Conservation (phyloP, 2,329 filamentous ascomycete genomes). For the Cladosporium sp. region DNA sequence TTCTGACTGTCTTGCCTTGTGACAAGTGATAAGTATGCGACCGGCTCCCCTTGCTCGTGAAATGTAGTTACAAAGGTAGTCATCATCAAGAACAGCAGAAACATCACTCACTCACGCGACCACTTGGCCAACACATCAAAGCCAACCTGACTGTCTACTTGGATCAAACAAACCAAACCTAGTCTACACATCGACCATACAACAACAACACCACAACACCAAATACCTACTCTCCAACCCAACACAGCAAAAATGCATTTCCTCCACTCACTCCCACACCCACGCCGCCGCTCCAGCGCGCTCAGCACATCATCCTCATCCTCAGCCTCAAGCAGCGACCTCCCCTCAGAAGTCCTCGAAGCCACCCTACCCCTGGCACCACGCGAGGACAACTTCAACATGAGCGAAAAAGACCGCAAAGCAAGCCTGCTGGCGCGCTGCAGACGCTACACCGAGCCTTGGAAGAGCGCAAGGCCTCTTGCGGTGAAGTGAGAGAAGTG, state of each 20-base stretch:
- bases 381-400: conserved; percentile 28
- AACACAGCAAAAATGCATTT: conserved; percentile 20
- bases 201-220: conserved; percentile 3
- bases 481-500: background rate
- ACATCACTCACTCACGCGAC: background rate
- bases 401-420: conserved; percentile 25
- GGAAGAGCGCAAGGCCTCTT: conserved; percentile 24
- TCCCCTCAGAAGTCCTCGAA: conserved; percentile 20
- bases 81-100: background rate
- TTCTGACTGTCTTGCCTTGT: background rate
- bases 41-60: background rate
- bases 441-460: conserved; percentile 24
- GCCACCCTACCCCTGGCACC: conserved; percentile 29
- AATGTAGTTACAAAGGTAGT: background rate
- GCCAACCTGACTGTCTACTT: too few species aligned
- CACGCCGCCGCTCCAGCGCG: conserved; percentile 9
- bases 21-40: conserved; percentile 6
- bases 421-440: conserved; percentile 26
- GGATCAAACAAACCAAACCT: background rate
- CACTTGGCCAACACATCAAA: conserved; percentile 1
- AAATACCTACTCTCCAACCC: conserved; percentile 1
- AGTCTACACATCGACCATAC: background rate
- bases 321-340: conserved; percentile 17
- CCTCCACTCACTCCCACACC: conserved; percentile 3
- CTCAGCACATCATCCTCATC: conserved; percentile 16